Percentiles rank a stretch among this genome's conserved stretches.
These are phyloP conservation scores for Beauveria australis DNA, from an alignment of 2,329 filamentous ascomycete species.

Conservation along the genomic window DNA sequence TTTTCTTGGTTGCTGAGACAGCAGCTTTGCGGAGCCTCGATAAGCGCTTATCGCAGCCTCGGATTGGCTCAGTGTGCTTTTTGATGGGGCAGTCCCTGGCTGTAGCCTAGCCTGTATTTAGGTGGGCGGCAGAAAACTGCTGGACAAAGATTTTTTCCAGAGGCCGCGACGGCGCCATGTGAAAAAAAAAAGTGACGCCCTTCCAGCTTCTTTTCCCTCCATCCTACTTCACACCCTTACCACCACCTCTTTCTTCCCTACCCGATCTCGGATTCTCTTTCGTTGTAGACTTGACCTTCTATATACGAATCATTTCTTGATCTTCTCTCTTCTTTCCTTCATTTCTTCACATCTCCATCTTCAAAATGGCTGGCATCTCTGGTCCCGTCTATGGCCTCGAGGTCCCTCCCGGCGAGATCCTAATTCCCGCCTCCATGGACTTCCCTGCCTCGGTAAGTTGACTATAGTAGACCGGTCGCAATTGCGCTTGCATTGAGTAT, in stretches of 20 bases:
- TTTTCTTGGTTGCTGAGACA: slow-evolving; percentile 12
- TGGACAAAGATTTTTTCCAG: slow-evolving; percentile 6
- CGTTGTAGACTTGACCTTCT: neutral
- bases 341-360: slow-evolving; percentile 9
- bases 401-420: slow-evolving; percentile 75
- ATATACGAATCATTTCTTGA: neutral
- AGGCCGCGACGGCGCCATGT: neutral
- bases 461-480: neutral
- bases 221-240: neutral
- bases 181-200: slow-evolving; percentile 10
- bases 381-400: slow-evolving; percentile 88
- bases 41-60: slow-evolving; percentile 4
- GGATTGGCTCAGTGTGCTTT: neutral
- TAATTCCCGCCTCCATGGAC: slow-evolving; percentile 70
- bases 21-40: neutral
- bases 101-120: no score
- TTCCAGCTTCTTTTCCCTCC: slow-evolving; percentile 1
- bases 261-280: neutral
- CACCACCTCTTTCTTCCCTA: neutral
- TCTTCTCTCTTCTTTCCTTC: neutral
- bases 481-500: neutral
- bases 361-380: slow-evolving; percentile 48
- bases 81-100: neutral
- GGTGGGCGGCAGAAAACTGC: slow-evolving; percentile 9
- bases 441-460: slow-evolving; percentile 74